Conservation (phyloP, 1,284 basidiomycete genomes). For the Termitomyces sp. region DNA sequence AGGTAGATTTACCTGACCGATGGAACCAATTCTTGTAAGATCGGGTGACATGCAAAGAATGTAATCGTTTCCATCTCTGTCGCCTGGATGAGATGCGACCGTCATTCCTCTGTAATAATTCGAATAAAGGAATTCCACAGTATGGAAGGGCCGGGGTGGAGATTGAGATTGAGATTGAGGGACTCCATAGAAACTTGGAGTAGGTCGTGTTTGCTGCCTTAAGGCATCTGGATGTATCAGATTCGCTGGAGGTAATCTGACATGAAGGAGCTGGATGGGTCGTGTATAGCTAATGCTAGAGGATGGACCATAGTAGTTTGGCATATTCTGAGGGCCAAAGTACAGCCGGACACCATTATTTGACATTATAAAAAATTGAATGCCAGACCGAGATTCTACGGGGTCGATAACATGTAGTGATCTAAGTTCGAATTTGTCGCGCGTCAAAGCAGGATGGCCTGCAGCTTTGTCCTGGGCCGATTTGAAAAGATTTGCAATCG, state of each 20-base stretch:
- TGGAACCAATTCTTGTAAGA: conserved; percentile 58
- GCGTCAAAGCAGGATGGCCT: conserved; percentile 64
- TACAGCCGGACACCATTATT: conserved; percentile 76
- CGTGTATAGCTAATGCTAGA: conserved; percentile 35
- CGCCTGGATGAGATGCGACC: conserved; percentile 64
- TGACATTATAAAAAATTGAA: conserved; percentile 79
- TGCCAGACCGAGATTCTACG: conserved; percentile 56
- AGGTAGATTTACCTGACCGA: conserved; percentile 52
- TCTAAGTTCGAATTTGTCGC: conserved; percentile 61
- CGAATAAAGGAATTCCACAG: conserved; percentile 51
- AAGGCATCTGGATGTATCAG: conserved; percentile 73
- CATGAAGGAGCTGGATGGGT: conserved; percentile 64
- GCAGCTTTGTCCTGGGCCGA: conserved; percentile 71
- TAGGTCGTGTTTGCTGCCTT: conserved; percentile 40
- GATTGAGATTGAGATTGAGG: conserved; percentile 38
- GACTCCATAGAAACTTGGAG: conserved; percentile 39
- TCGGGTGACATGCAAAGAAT: conserved; percentile 76
- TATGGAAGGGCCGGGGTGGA: conserved; percentile 48
- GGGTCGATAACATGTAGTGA: conserved; percentile 61
- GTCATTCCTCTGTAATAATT: conserved; percentile 62
- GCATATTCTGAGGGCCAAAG: conserved; percentile 56
- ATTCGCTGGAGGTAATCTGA: conserved; percentile 74
- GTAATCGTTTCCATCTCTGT: conserved; percentile 70
- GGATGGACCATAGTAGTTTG: conserved; percentile 36
- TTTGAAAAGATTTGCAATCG: conserved; percentile 64